Base-by-base conservation (phyloP, 164 flowering plant species). In the Dillenia turbinata region DNA sequence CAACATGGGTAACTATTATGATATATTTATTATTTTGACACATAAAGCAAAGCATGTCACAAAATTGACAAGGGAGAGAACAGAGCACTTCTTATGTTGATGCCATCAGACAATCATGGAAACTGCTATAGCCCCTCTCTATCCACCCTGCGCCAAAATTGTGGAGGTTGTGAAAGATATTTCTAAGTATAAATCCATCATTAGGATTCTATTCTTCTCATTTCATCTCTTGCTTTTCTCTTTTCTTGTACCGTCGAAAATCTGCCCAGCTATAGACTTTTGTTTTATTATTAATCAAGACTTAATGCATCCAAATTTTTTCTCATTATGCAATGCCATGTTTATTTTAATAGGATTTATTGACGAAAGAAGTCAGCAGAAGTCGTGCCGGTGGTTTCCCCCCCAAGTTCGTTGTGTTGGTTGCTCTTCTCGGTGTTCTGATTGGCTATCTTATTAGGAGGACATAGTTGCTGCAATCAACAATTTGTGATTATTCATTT, bases 341-440 rank as follows among this genome's bases (percentile, higher is more conserved):
- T 33, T 33, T 4, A 15, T 9, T 54, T 26, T 0, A 58, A 54
- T 83, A 86, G 91, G 91, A 83, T 24, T 52, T 80, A 53, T 33
- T 83, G 74, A 77, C 81, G 61, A 83, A 76, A 69, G 84, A 82
- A 64, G 54, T 66, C 13, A 79, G 80, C 79, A 76, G 59, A 71
- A 76, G 52, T 9, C 79, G 62, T 16, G 69, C 69, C 44, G 73
- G 75, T 48, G 77, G 83, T 17, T 64, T 77, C 69, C 79, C 86
- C 40, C 49, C 75, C 49, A 51, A 77, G 58, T 67, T 75, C 63
- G 79, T 79, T 55, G 73, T 77, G 59, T 57, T 83, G 57, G 54
- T 83, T 59, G 91, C 80, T 61, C 75, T 86, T 9, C 51, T 86
- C 1, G 83, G 91, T 12, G 16, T 78, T 54, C 45, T 83, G 53